These are phyloP conservation scores for Suhomyces kunorum DNA, from an alignment of 1,139 yeast genomes.

Conservation along the genomic window DNA sequence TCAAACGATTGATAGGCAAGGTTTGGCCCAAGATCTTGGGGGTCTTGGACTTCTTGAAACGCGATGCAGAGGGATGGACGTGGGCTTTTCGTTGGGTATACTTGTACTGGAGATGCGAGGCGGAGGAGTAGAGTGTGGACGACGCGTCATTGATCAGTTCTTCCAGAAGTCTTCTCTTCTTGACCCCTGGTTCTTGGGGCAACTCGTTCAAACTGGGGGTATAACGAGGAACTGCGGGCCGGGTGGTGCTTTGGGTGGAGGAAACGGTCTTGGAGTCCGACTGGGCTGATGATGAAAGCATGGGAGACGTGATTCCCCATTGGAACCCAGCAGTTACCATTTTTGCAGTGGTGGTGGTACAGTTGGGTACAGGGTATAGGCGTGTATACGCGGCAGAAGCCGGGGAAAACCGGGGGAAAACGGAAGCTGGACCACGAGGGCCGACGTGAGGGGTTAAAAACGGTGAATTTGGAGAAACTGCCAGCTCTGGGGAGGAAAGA, in stretches of 20 bases:
- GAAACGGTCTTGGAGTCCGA: conserved; percentile 1
- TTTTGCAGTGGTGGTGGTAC: background rate
- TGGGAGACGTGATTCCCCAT: conserved; percentile 31
- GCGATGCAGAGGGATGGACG: conserved; percentile 5
- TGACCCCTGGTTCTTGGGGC: conserved; percentile 2
- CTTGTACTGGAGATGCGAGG: conserved; percentile 8
- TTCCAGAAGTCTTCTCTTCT: conserved; percentile 22
- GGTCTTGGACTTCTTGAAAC: conserved; percentile 37
- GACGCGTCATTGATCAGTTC: conserved; percentile 13
- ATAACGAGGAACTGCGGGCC: conserved; percentile 18
- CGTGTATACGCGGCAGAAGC: background rate
- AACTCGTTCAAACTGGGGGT: conserved; percentile 15
- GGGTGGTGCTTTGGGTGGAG: conserved; percentile 1
- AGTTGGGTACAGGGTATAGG: too few species aligned
- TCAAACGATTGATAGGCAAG: conserved; percentile 59
- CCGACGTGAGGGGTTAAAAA: background rate
- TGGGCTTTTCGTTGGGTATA: conserved; percentile 11
- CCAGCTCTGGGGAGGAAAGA: background rate
- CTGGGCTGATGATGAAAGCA: conserved; percentile 5
- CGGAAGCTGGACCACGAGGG: background rate
- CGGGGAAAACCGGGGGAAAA: background rate
- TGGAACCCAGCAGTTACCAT: conserved; percentile 39
- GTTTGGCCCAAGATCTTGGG: conserved; percentile 50
- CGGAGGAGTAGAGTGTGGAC: conserved; percentile 4
- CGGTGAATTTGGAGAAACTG: background rate